A percentile compares a stretch with the other conserved stretches of the same genome.
These are phyloP conservation scores for Coelastrella sp. DNA, from an alignment of 139 green algal species.

Conservation along the genomic window DNA sequence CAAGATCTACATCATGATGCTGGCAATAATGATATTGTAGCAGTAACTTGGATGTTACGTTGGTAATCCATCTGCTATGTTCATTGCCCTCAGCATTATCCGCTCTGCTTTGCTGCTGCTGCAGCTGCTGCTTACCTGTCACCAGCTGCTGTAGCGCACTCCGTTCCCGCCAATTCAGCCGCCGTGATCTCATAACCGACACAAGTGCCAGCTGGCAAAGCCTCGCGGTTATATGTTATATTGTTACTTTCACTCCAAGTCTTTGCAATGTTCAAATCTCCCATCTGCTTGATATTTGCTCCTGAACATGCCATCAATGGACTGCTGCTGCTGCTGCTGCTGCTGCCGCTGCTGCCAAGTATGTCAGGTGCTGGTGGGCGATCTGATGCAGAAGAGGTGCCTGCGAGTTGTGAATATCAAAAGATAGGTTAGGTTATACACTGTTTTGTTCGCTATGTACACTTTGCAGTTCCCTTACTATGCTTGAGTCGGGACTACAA, in stretches of 20 bases:
- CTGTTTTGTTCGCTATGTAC: too few relatives aligned
- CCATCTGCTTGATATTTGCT: not conserved
- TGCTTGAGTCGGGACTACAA: too few relatives aligned
- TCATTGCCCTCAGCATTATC: not conserved
- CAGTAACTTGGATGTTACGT: not conserved
- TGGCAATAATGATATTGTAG: not conserved
- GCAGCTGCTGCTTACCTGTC: not conserved
- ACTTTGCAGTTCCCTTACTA: too few relatives aligned
- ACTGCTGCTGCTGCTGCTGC: conserved; percentile 18
- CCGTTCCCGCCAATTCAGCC: not conserved
- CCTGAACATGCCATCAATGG: not conserved
- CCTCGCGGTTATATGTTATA: not conserved
- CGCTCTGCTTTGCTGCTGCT: not conserved
- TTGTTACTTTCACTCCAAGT: not conserved
- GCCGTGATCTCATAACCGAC: not conserved
- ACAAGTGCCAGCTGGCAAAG: not conserved
- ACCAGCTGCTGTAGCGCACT: not conserved
- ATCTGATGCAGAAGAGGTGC: not conserved
- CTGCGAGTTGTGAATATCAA: not conserved
- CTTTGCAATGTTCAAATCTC: not conserved
- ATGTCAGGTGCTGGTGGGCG: conserved; percentile 16
- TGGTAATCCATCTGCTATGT: not conserved
- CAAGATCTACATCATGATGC: conserved; percentile 8
- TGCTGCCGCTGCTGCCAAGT: not conserved
- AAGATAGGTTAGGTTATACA: too few relatives aligned